Base-by-base conservation (phyloP, 495 filamentous ascomycete species). In the Penicillium ochrochloron region DNA sequence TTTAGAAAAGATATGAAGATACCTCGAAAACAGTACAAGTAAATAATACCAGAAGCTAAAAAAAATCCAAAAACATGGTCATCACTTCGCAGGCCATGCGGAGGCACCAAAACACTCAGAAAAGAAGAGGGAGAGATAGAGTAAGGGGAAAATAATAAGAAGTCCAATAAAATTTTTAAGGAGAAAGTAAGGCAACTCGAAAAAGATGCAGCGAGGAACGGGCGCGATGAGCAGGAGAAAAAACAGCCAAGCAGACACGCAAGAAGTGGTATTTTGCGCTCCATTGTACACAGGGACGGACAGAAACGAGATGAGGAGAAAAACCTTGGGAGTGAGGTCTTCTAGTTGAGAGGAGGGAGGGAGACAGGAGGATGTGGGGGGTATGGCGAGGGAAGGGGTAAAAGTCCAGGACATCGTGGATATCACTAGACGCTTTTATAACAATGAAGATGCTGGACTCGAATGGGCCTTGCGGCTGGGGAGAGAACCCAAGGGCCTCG, bases 251-350 rank as follows among this genome's bases (percentile, higher is more conserved):
- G 64, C 62, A 67, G 66, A 71, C 67, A 73, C 64, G 69, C 70
- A 65, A 70, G 68, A 69, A 70, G 73, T 78, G 77, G 76, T 79
- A 80, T 80, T 80, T 39, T 80, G 76, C 78, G 78, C 76, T 80
- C 76, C 78, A 80, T 79, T 78, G 75, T 80, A 80, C 76, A 80
- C 71, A 71, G 64, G 19, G 53, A 39, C 33, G n/a, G 53, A 56
- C 53, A 56, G 21, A 70, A 66, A 66, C 35, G 58, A 68, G 48
- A 66, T 52, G 54, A 52, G 34, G 64, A 48, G 59, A 65, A 44
- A 31, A 59, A 19, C 44, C 56, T 12, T 33, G 21, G n/a, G 53
- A 21, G 5, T 35, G 21, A 56, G 53, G 7, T 56, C 53, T 27
- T 52, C 48, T 31, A 8, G 25, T 3, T 39, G 34, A 46, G 54